These are phyloP conservation scores for Trifolium repens DNA, from an alignment of 306 rosid species.

Conservation along the genomic window DNA sequence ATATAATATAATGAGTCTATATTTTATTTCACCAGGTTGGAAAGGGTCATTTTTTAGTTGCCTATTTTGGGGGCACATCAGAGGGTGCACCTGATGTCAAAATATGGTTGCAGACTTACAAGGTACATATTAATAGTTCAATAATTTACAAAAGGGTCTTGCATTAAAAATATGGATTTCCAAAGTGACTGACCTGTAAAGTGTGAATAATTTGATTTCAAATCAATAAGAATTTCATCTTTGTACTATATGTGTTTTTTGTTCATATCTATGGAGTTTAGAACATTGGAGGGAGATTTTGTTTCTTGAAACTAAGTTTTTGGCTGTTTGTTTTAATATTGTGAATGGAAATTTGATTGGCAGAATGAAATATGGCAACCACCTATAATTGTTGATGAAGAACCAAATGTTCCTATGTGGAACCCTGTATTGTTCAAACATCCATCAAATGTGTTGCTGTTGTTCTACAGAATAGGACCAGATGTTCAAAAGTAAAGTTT, in stretches of 20 bases:
- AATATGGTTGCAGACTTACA: conserved; percentile 84
- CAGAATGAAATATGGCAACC: conserved; percentile 80
- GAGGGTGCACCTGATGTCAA: conserved; percentile 95
- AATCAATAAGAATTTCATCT: too few species aligned
- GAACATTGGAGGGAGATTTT: not conserved
- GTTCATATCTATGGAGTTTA: conserved; percentile 23
- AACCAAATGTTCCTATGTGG: conserved; percentile 87
- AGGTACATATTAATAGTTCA: conserved; percentile 44
- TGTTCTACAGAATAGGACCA: conserved; percentile 83
- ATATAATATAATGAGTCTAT: not conserved
- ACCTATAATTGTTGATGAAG: conserved; percentile 76
- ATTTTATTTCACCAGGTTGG: conserved; percentile 59
- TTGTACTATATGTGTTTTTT: not conserved
- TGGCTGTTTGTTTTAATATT: conserved; percentile 23
- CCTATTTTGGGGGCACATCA: conserved; percentile 75
- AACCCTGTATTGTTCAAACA: conserved; percentile 85
- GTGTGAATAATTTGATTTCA: too few species aligned
- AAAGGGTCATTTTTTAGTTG: conserved; percentile 74
- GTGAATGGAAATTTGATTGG: conserved; percentile 41
- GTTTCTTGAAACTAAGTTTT: conserved; percentile 22
- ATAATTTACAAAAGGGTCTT: too few species aligned
- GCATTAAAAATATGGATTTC: too few species aligned
- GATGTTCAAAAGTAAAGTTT: conserved; percentile 79
- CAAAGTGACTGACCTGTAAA: too few species aligned
- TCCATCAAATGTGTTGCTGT: conserved; percentile 80